These are phyloP conservation scores for Epichloe uncinata DNA, from an alignment of 2,329 filamentous ascomycete genomes.

Conservation along the genomic window DNA sequence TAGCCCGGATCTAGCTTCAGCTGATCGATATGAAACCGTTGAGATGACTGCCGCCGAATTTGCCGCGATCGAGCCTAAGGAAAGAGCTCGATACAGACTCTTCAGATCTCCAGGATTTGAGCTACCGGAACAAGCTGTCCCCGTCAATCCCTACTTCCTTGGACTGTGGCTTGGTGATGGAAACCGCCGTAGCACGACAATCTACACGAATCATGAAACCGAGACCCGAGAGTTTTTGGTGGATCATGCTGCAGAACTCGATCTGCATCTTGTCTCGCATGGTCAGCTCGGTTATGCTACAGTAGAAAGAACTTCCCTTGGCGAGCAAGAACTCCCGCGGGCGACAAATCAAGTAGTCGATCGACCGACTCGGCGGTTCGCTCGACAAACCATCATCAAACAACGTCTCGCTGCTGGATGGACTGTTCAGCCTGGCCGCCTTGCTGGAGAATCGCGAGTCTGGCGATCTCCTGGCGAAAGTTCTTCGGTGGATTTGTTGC, in stretches of 20 bases:
- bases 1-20: too few relatives aligned
- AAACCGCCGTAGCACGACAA: not conserved
- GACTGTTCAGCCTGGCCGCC: not conserved
- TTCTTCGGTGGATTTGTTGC: not conserved
- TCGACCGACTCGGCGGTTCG: not conserved
- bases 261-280: not conserved
- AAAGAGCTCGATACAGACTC: constrained; percentile 22
- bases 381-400: not conserved
- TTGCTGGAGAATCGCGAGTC: not conserved
- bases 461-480: not conserved
- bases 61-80: constrained; percentile 23
- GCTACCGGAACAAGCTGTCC: constrained; percentile 10
- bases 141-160: not conserved
- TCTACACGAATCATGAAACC: not conserved
- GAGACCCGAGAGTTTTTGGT: not conserved
- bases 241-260: not conserved
- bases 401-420: not conserved
- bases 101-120: constrained; percentile 22
- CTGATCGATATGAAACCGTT: constrained; percentile 22
- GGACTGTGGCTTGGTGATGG: not conserved
- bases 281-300: not conserved
- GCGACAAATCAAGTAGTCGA: not conserved
- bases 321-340: too few relatives aligned
- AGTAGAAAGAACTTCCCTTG: too few relatives aligned
- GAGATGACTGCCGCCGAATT: constrained; percentile 33